Base-by-base conservation (phyloP, 2,329 filamentous ascomycete genomes). In the Cladosporium sp. region DNA sequence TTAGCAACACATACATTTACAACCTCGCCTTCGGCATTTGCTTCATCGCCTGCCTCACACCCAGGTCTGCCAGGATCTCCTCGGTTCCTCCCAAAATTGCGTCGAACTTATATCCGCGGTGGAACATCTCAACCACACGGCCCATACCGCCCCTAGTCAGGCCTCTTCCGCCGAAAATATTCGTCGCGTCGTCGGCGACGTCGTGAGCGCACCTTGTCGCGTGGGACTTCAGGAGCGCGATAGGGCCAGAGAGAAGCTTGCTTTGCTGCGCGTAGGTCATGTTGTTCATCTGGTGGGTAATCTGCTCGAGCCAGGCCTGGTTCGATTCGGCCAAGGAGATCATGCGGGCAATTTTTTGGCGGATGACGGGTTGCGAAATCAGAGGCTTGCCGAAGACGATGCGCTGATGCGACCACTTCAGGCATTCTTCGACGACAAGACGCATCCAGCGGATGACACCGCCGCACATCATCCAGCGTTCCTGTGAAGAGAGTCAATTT, bases 381-480 rank as follows among this genome's bases (percentile, higher is more conserved):
- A 95, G 77, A 28, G 84, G 84, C 76, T 92, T 92, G 66, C 82
- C 82, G 66, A 93, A 93, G 59, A 95, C 87, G 22, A 90, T 77
- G 46, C 89, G 84, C 72, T 95, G 90, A 73, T 93, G 89, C 32
- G 84, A 78, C 89, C 90, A 95, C 69, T 93, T 93, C 58, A 95
- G 74, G 63, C 84, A 92, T 67, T 95, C 89, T 68, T 95, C 88
- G 10, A 89, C 83, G 11, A 92, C 80, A 1, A 79, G 78, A 57
- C 87, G 80, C 50, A 77, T 82, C 70, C 79, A 77, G 46, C 86
- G 83, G 55, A 85, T 77, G 3, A 84, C 81, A 46, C 73, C 82
- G 59, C 74, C 73, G 71, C 58, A 58, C 66, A 70, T 58, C 59
- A 69, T 67, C 63, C 67, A 69, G 14, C 67, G 64, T 61, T 68